phyloP scores from a whole-genome alignment of 2,329 filamentous ascomycete genomes.

The Chaetomium sp. region DNA sequence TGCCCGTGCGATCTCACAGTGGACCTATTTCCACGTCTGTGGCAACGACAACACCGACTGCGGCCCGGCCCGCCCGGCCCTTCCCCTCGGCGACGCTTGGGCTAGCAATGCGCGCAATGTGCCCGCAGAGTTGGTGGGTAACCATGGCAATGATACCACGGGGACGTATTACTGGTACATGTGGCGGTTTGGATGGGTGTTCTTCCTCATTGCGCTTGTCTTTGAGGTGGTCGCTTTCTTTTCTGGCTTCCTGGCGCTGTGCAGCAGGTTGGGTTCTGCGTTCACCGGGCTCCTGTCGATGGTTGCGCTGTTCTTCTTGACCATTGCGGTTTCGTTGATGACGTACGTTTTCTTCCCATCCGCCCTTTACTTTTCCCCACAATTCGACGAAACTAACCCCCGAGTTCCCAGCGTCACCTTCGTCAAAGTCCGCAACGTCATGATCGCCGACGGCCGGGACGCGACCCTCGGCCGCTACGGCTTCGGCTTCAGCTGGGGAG shows the following conservation, averaged over 20 bases:
- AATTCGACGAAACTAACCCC: slow-evolving; percentile 9
- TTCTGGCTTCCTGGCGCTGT: slow-evolving; percentile 61
- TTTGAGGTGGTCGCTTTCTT: slow-evolving; percentile 66
- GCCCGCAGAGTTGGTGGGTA: slow-evolving; percentile 43
- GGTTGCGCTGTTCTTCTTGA: slow-evolving; percentile 62
- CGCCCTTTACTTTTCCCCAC: too few relatives aligned
- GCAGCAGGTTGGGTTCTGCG: slow-evolving; percentile 62
- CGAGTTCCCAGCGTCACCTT: slow-evolving; percentile 46
- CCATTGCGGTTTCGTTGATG: slow-evolving; percentile 63
- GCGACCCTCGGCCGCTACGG: slow-evolving; percentile 61
- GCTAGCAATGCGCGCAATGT: slow-evolving; percentile 38
- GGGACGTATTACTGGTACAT: slow-evolving; percentile 66
- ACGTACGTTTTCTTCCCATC: slow-evolving; percentile 49
- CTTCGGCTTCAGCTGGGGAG: slow-evolving; percentile 72
- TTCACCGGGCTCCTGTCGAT: slow-evolving; percentile 53
- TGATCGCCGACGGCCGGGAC: slow-evolving; percentile 47
- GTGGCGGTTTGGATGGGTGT: slow-evolving; percentile 89
- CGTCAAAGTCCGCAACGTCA: slow-evolving; percentile 62
- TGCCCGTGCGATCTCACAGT: slow-evolving; percentile 63
- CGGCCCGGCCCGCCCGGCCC: slow-evolving; percentile 52
- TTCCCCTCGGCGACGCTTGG: slow-evolving; percentile 69
- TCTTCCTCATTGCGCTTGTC: slow-evolving; percentile 78
- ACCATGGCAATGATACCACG: slow-evolving; percentile 49
- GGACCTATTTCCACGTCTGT: slow-evolving; percentile 89
- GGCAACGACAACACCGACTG: slow-evolving; percentile 59